These are phyloP conservation scores for Porpolomopsis calyptriformis DNA, from an alignment of 768 basidiomycete genomes.

Conservation along the genomic window DNA sequence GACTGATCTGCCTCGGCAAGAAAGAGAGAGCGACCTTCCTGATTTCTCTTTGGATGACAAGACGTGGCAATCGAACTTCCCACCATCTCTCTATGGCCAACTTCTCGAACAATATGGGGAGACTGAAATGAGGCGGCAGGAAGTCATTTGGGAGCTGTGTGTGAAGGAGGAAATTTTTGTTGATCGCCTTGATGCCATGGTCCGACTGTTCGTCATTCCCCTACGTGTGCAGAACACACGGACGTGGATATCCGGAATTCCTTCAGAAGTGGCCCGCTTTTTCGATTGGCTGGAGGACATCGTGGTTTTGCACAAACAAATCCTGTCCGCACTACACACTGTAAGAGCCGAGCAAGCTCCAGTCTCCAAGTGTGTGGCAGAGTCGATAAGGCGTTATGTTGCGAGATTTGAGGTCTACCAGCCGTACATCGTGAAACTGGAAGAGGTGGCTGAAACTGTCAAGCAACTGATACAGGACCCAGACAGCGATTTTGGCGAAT, in stretches of 20 bases:
- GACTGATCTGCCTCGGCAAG: neutral
- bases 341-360: slow-evolving; percentile 31
- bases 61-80: slow-evolving; percentile 26
- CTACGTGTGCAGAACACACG: slow-evolving; percentile 61
- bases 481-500: slow-evolving; percentile 75
- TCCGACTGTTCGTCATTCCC: slow-evolving; percentile 67
- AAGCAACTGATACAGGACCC: slow-evolving; percentile 37
- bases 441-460: slow-evolving; percentile 44
- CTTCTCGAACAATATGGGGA: slow-evolving; percentile 33
- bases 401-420: slow-evolving; percentile 72
- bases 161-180: slow-evolving; percentile 64
- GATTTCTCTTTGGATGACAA: slow-evolving; percentile 4
- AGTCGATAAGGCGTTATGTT: slow-evolving; percentile 49
- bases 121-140: slow-evolving; percentile 51
- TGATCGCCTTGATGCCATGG: slow-evolving; percentile 49
- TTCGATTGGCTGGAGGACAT: slow-evolving; percentile 90
- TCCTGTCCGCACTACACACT: slow-evolving; percentile 40
- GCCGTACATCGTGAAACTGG: slow-evolving; percentile 71
- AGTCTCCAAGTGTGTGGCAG: slow-evolving; percentile 44
- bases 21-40: neutral
- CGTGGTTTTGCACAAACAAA: slow-evolving; percentile 58
- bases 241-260: slow-evolving; percentile 75
- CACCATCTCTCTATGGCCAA: slow-evolving; percentile 22
- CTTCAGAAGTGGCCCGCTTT: slow-evolving; percentile 52
- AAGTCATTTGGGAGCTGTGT: slow-evolving; percentile 56